These are phyloP conservation scores for Pezicula rhizophila DNA, from an alignment of 2,329 filamentous ascomycete species.

Conservation along the genomic window DNA sequence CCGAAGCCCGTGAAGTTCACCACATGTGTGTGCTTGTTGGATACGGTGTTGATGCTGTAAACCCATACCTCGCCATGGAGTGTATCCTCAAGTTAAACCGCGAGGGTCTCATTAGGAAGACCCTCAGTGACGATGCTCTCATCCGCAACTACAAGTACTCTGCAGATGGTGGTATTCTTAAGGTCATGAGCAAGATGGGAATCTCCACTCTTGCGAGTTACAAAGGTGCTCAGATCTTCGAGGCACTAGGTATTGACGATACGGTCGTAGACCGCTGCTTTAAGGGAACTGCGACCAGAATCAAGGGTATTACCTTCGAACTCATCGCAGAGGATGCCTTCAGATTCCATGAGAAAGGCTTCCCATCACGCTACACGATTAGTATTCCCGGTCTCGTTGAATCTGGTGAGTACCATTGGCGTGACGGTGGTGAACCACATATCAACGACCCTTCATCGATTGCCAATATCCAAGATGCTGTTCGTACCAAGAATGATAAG, in stretches of 20 bases:
- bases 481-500: conserved; percentile 96
- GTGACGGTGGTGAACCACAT: conserved; percentile 90
- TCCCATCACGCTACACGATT: conserved; percentile 71
- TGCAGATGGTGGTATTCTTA: conserved; percentile 90
- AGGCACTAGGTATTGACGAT: conserved; percentile 90
- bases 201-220: conserved; percentile 94
- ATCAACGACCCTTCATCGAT: conserved; percentile 93
- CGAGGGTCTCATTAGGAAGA: conserved; percentile 87
- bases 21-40: conserved; percentile 98
- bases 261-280: conserved; percentile 91
- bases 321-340: conserved; percentile 91
- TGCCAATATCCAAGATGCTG: conserved; percentile 94
- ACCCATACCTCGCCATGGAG: conserved; percentile 92
- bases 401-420: conserved; percentile 97
- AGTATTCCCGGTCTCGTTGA: conserved; percentile 77
- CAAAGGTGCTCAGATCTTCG: conserved; percentile 97
- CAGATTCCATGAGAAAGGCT: conserved; percentile 90
- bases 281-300: conserved; percentile 86
- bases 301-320: conserved; percentile 90
- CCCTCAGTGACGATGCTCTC: conserved; percentile 72
- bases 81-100: conserved; percentile 96
- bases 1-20: conserved; percentile 92
- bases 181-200: conserved; percentile 99
- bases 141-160: conserved; percentile 97
- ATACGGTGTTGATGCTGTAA: conserved; percentile 90